Evolutionary conservation across 345 rosid species (phyloP).

Genomic region (Ailanthus altissimus): DNA sequence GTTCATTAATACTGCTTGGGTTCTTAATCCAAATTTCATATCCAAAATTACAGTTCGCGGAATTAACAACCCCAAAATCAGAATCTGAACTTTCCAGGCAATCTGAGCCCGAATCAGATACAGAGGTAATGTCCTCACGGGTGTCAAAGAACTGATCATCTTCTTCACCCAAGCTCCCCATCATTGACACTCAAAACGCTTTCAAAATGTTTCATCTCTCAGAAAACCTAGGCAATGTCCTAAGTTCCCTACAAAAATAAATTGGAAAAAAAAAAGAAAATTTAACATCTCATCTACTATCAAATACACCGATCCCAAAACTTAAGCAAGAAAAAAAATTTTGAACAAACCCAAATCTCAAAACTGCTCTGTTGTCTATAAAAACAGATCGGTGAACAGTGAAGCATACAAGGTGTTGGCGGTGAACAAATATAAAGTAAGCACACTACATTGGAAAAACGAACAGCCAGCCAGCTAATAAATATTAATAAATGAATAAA

Average conservation of each 20-base stretch:
- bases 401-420: conserved; percentile 2
- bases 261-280: not conserved
- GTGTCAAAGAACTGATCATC: conserved; percentile 44
- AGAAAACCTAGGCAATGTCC: conserved; percentile 31
- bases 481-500: conserved; percentile 6
- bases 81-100: conserved; percentile 29
- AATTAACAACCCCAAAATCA: conserved; percentile 15
- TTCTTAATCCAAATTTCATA: conserved; percentile 46
- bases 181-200: conserved; percentile 25
- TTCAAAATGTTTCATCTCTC: conserved; percentile 18
- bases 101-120: conserved; percentile 40
- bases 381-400: conserved; percentile 14
- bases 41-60: conserved; percentile 25
- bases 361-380: conserved; percentile 8
- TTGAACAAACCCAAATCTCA: conserved; percentile 24
- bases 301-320: conserved; percentile 28
- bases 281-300: not conserved
- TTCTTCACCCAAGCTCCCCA: conserved; percentile 41
- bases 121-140: conserved; percentile 40
- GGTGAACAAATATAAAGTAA: not conserved
- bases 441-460: not conserved
- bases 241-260: conserved; percentile 21
- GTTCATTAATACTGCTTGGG: conserved; percentile 46
- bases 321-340: not conserved
- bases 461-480: conserved; percentile 1